A percentile compares a stretch with the other conserved stretches of the same genome.
These are phyloP conservation scores for Sporothrix euskadiensis DNA, from an alignment of 2,329 filamentous ascomycete genomes.

Conservation along the genomic window DNA sequence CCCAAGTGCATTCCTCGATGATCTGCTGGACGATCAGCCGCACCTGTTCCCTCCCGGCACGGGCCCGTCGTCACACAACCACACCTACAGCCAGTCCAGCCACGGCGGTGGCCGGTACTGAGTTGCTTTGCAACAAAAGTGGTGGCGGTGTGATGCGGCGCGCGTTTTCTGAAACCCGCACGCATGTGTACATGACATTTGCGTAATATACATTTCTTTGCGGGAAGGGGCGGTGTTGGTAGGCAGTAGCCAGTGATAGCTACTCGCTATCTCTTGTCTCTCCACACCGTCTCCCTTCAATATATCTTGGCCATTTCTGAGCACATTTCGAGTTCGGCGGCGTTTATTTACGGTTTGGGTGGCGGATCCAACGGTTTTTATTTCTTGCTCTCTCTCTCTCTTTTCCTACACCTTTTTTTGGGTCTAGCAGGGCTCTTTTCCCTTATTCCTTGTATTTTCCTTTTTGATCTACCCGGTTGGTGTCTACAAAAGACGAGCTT, in stretches of 20 bases:
- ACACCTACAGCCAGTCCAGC: slow-evolving; percentile 36
- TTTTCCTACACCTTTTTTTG: neutral
- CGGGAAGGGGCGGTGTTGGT: neutral
- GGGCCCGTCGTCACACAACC: slow-evolving; percentile 35
- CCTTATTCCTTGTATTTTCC: neutral
- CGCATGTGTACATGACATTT: slow-evolving; percentile 14
- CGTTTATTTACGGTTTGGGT: slow-evolving; percentile 22
- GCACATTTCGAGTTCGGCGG: slow-evolving; percentile 8
- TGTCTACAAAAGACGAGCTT: slow-evolving; percentile 3
- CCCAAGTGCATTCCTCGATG: slow-evolving; percentile 87
- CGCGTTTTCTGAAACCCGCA: neutral
- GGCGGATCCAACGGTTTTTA: slow-evolving; percentile 23
- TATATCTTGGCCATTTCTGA: slow-evolving; percentile 16
- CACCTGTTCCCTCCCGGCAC: slow-evolving; percentile 49
- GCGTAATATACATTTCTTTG: slow-evolving; percentile 6
- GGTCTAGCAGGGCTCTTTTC: neutral
- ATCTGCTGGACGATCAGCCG: slow-evolving; percentile 77
- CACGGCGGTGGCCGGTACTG: slow-evolving; percentile 32
- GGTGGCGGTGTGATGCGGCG: neutral
- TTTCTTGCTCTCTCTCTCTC: neutral
- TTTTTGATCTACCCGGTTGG: slow-evolving; percentile 1
- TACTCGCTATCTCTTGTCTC: neutral
- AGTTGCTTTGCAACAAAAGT: neutral
- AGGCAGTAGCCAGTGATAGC: neutral
- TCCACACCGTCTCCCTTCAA: neutral